Percentiles rank a stretch among this genome's conserved stretches.
phyloP scores from a whole-genome alignment of 179 eudicot species.

The Monotropa hypopitys region DNA sequence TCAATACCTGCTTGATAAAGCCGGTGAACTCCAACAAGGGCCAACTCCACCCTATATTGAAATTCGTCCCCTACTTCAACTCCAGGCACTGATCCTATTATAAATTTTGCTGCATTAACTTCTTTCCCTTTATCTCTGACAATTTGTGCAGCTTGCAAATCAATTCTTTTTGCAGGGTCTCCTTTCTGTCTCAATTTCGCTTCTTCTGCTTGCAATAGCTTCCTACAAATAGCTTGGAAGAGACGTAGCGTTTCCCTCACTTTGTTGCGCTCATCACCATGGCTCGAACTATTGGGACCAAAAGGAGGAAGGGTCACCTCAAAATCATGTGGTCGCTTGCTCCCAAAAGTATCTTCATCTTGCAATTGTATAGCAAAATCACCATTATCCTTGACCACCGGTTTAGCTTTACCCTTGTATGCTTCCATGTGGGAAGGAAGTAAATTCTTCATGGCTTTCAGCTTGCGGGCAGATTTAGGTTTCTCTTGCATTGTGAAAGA shows the following conservation, averaged over 20 bases:
- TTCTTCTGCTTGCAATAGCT: slow-evolving; percentile 51
- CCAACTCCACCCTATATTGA: slow-evolving; percentile 63
- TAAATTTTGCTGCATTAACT: slow-evolving; percentile 26
- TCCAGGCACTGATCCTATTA: slow-evolving; percentile 60
- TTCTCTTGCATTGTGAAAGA: slow-evolving; percentile 12
- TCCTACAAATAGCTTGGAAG: slow-evolving; percentile 44
- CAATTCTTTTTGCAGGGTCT: slow-evolving; percentile 27
- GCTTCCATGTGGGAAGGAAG: slow-evolving; percentile 7
- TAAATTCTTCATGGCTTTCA: slow-evolving; percentile 18
- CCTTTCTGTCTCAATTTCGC: slow-evolving; percentile 21
- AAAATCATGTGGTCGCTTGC: slow-evolving; percentile 8
- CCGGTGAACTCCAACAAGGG: slow-evolving; percentile 66
- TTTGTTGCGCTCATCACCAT: slow-evolving; percentile 36
- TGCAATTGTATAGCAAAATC: slow-evolving; percentile 13
- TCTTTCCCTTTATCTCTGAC: slow-evolving; percentile 33
- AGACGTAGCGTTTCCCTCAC: slow-evolving; percentile 55
- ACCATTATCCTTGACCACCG: slow-evolving; percentile 13
- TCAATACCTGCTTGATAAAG: slow-evolving; percentile 62
- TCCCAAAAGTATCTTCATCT: slow-evolving; percentile 13
- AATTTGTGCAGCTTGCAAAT: slow-evolving; percentile 35
- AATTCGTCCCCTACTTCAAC: slow-evolving; percentile 80
- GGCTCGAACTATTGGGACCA: slow-evolving; percentile 29
- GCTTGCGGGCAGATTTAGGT: slow-evolving; percentile 11
- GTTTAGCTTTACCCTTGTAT: slow-evolving; percentile 8
- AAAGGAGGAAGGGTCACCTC: slow-evolving; percentile 36